Evolutionary conservation across 352 stramenopile genomes (phyloP), one percentile per base, ranked within the genome.

Genomic region (Phytophthora fragariae): DNA sequence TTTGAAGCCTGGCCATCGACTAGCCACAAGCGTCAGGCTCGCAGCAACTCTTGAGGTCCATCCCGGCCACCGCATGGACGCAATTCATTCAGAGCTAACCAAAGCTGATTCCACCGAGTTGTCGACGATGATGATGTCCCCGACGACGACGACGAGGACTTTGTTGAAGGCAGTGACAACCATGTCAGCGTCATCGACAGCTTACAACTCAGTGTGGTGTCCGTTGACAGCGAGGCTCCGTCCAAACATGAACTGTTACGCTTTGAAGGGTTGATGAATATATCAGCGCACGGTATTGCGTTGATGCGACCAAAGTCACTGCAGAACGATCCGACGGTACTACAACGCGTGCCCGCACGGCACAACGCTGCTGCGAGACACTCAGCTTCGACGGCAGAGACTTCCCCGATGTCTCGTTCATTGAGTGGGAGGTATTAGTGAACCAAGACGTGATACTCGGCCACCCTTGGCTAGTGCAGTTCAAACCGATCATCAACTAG

Each of bases 381-480:
- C 8, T 60, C 15, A 31, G 14, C 29, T 59, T 59, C 10, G 6
- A 24, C 5, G 15, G 33, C 33, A 59, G 29, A 19, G 1, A 31
- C 33, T 49, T 60, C 15, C n/a, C 5, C 0, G 17, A 31, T 35
- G 54, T 60, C n/a, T 47, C 33, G 31, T n/a, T 60, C 33, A 60
- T 60, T 19, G 31, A 60, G 33, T 60, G 54, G 33, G 54, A 49
- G n/a, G 54, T 35, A 27, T 60, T 33, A n/a, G 1, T 2, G 17
- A 60, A 60, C 33, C 54, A 47, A 24, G 33, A 49, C n/a, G 17
- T 49, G 33, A 60, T 31, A 35, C 17, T 60, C 54, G 33, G 54
- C 3, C 54, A 59, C 21, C 29, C 53, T 6, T 59, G 31, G 29
- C 29, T 47, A 8, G 54, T 60, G 33, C 33, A 50, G 33, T 60